Conservation (phyloP, 305 asterid species). For the Solanum hybrid region DNA sequence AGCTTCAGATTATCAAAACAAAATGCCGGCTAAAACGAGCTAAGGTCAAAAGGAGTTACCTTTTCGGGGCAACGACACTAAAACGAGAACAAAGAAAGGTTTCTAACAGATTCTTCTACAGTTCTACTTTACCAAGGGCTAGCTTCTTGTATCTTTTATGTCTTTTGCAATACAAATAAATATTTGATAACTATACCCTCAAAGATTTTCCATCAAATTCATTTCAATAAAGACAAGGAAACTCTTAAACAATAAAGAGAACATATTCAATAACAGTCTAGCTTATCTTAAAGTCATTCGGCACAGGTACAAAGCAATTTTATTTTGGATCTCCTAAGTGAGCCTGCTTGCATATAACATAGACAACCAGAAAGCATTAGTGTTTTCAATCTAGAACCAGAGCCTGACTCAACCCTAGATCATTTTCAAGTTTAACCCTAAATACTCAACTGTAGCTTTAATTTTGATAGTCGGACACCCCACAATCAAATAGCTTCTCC, state of each 20-base stretch:
- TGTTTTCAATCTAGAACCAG: not conserved
- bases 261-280: not conserved
- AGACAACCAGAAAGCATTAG: not conserved
- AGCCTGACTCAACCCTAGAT: not conserved
- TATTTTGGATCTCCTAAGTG: not conserved
- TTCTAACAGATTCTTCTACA: not conserved
- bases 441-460: too few species aligned
- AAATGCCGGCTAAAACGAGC: too few species aligned
- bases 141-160: not conserved
- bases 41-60: too few species aligned
- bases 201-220: too few species aligned
- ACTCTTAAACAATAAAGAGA: not conserved
- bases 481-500: conserved; percentile 72
- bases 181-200: too few species aligned
- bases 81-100: not conserved
- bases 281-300: not conserved
- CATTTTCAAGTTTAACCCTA: conserved; percentile 22
- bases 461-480: conserved; percentile 63
- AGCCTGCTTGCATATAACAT: not conserved
- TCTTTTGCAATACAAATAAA: not conserved
- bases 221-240: too few species aligned
- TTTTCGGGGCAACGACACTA: too few species aligned
- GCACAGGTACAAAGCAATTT: not conserved
- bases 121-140: not conserved
- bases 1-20: too few species aligned